phyloP scores from a whole-genome alignment of 371 early-diverging fungal species.

The Mucor circinelloides region DNA sequence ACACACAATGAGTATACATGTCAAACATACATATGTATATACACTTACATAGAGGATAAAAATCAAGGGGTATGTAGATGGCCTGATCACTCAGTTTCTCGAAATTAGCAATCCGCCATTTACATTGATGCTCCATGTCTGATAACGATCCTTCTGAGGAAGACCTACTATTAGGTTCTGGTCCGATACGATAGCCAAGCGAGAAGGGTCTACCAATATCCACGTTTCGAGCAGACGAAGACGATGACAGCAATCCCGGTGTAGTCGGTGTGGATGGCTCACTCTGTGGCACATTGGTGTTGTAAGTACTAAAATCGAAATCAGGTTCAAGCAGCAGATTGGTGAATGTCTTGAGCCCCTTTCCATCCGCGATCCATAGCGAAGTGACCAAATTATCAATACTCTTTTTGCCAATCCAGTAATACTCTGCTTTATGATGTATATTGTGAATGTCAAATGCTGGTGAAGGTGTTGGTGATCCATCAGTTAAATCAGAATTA shows the following conservation, averaged over 20 bases:
- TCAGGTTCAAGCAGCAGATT: slow-evolving; percentile 46
- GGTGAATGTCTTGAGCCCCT: slow-evolving; percentile 60
- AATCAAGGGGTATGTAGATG: slow-evolving; percentile 71
- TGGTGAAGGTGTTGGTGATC: slow-evolving; percentile 5
- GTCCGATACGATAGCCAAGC: slow-evolving; percentile 36
- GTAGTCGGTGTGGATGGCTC: slow-evolving; percentile 47
- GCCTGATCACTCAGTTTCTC: slow-evolving; percentile 32
- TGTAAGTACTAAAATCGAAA: slow-evolving; percentile 31
- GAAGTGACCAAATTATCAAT: slow-evolving; percentile 64
- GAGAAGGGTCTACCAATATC: slow-evolving; percentile 44
- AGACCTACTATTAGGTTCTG: slow-evolving; percentile 17
- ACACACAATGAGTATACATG: slow-evolving; percentile 7
- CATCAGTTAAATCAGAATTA: slow-evolving; percentile 24
- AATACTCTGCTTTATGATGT: slow-evolving; percentile 70
- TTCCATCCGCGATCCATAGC: slow-evolving; percentile 77
- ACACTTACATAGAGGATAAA: slow-evolving; percentile 76
- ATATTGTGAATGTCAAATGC: slow-evolving; percentile 64
- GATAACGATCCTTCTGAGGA: not conserved
- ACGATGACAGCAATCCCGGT: slow-evolving; percentile 29
- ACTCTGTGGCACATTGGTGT: slow-evolving; percentile 28
- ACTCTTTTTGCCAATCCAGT: slow-evolving; percentile 67
- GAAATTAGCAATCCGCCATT: slow-evolving; percentile 49
- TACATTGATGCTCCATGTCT: slow-evolving; percentile 1
- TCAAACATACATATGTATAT: not conserved
- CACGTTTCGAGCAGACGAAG: slow-evolving; percentile 5